phyloP scores from a whole-genome alignment of 139 green algal genomes.

The Marvania coccoides region DNA sequence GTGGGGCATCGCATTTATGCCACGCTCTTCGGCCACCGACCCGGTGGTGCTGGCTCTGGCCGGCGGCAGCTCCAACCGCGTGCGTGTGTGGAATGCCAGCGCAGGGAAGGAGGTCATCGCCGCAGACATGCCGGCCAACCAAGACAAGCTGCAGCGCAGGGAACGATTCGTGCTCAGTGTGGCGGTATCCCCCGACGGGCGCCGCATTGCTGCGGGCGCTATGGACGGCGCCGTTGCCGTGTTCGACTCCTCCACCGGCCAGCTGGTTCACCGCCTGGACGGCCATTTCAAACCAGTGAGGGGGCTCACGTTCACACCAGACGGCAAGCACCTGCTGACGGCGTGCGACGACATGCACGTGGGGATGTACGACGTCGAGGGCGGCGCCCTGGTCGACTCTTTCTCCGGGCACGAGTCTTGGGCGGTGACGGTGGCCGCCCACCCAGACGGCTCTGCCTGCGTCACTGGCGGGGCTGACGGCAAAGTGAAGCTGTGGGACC shows the following conservation, averaged over 20 bases:
- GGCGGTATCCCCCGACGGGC: conserved; percentile 60
- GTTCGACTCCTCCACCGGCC: conserved; percentile 54
- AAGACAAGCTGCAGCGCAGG: conserved; percentile 35
- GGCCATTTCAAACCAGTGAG: conserved; percentile 86
- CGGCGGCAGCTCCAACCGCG: conserved; percentile 53
- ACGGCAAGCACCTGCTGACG: conserved; percentile 68
- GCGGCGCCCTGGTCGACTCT: conserved; percentile 59
- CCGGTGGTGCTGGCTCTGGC: conserved; percentile 49
- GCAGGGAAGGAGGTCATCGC: background rate
- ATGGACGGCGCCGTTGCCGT: conserved; percentile 74
- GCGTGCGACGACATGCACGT: conserved; percentile 88
- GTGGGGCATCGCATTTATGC: conserved; percentile 71
- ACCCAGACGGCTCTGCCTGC: conserved; percentile 60
- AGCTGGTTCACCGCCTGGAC: conserved; percentile 55
- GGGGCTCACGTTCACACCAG: conserved; percentile 70
- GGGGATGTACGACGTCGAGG: conserved; percentile 81
- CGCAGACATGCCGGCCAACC: conserved; percentile 4
- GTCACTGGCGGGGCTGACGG: conserved; percentile 65
- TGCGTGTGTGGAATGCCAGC: conserved; percentile 17
- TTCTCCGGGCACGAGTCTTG: conserved; percentile 86
- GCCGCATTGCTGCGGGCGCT: conserved; percentile 53
- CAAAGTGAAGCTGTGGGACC: conserved; percentile 82
- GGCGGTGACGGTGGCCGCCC: conserved; percentile 70
- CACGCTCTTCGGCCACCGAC: conserved; percentile 11
- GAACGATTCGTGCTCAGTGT: conserved; percentile 69